These are phyloP conservation scores for Clavispora asparagi DNA, from an alignment of 805 yeast species.

Conservation along the genomic window DNA sequence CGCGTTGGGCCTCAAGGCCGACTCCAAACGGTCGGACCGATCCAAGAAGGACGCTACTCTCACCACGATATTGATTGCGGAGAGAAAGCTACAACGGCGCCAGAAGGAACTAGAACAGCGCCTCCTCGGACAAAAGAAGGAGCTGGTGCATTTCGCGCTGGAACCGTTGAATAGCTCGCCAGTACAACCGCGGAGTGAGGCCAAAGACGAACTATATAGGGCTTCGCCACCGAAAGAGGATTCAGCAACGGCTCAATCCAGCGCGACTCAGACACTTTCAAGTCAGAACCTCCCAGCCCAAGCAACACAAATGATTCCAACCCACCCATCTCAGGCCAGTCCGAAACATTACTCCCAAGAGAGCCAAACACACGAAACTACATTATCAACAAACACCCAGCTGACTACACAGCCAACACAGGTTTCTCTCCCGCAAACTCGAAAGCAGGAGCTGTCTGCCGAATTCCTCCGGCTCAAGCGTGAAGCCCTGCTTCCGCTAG, in stretches of 20 bases:
- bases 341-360: too few species aligned
- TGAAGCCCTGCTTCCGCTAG: conserved; percentile 27
- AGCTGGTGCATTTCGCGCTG: background rate
- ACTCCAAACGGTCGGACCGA: conserved; percentile 17
- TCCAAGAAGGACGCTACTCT: conserved; percentile 23
- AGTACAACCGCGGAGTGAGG: background rate
- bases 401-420: too few species aligned
- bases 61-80: conserved; percentile 32
- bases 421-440: background rate
- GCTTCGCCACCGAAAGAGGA: background rate
- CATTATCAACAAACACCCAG: too few species aligned
- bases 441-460: background rate
- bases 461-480: conserved; percentile 12
- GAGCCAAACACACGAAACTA: too few species aligned
- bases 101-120: conserved; percentile 12
- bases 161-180: background rate
- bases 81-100: conserved; percentile 20
- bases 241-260: background rate
- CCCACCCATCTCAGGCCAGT: too few species aligned
- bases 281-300: background rate
- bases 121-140: conserved; percentile 1
- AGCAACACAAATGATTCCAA: background rate
- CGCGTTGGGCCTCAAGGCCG: conserved; percentile 30
- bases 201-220: background rate
- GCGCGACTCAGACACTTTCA: too few species aligned